phyloP scores from a whole-genome alignment of 2,329 filamentous ascomycete genomes.

The Sporothrix protearum region DNA sequence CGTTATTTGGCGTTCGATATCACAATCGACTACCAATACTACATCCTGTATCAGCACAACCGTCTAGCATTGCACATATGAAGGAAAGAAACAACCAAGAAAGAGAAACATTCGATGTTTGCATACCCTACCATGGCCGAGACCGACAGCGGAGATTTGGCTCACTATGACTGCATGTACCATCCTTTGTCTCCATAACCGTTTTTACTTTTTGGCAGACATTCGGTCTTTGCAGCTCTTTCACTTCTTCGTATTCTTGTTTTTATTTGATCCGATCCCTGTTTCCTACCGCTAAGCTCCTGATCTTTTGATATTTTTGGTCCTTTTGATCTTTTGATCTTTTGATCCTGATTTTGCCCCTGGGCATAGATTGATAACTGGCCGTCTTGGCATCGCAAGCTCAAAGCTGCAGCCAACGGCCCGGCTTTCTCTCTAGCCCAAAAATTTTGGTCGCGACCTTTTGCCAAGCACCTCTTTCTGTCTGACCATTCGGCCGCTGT shows the following conservation, averaged over 20 bases:
- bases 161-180: not conserved
- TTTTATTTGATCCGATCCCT: not conserved
- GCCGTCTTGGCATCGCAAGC: slow-evolving; percentile 5
- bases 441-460: not conserved
- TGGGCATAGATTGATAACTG: slow-evolving; percentile 11
- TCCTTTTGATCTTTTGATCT: not conserved
- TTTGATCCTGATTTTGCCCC: not conserved
- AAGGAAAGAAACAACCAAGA: not conserved
- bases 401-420: not conserved
- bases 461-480: not conserved
- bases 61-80: not conserved
- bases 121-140: not conserved
- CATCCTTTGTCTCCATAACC: no score
- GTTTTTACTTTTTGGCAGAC: no score
- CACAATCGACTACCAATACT: not conserved
- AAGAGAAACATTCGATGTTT: not conserved
- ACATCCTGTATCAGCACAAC: no score
- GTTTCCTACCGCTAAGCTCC: not conserved
- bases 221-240: no score
- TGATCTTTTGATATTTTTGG: not conserved
- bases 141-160: not conserved
- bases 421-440: not conserved
- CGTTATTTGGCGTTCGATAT: not conserved
- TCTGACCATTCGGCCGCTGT: not conserved
- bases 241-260: not conserved